Evolutionary conservation across 2,329 filamentous ascomycete genomes (phyloP).

Genomic region (Calonectria fujianensis): DNA sequence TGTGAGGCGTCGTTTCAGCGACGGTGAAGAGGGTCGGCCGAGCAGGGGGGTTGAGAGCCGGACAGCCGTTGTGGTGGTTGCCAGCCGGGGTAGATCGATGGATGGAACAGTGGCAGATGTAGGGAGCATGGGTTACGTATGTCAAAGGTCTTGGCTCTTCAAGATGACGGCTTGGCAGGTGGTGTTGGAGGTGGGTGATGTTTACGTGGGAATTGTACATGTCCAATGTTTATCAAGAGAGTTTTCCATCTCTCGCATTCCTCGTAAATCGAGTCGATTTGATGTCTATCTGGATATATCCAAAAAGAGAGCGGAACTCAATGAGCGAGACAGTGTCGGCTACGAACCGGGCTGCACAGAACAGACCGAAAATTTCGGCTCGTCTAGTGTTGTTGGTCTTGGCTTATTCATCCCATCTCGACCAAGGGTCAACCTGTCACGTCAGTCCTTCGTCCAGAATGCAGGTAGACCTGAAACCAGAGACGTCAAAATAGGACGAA

Average conservation of each 20-base stretch:
- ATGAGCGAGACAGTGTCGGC: not conserved
- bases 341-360: not conserved
- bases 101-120: slow-evolving; percentile 11
- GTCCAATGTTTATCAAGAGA: not conserved
- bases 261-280: not conserved
- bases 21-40: slow-evolving; percentile 27
- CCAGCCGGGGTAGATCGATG: slow-evolving; percentile 18
- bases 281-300: not conserved
- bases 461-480: slow-evolving; percentile 53
- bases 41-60: slow-evolving; percentile 22
- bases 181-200: not conserved
- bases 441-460: slow-evolving; percentile 39
- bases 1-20: slow-evolving; percentile 49
- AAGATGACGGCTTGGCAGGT: not conserved
- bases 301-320: not conserved
- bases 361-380: not conserved
- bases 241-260: not conserved
- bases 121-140: slow-evolving; percentile 31
- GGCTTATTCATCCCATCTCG: slow-evolving; percentile 37
- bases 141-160: slow-evolving; percentile 17
- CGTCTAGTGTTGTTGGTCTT: not conserved
- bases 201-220: not conserved
- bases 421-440: not conserved
- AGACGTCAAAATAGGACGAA: slow-evolving; percentile 9
- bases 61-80: slow-evolving; percentile 21